These are phyloP conservation scores for Ogataea corticis DNA, from an alignment of 805 yeast genomes.

Conservation along the genomic window DNA sequence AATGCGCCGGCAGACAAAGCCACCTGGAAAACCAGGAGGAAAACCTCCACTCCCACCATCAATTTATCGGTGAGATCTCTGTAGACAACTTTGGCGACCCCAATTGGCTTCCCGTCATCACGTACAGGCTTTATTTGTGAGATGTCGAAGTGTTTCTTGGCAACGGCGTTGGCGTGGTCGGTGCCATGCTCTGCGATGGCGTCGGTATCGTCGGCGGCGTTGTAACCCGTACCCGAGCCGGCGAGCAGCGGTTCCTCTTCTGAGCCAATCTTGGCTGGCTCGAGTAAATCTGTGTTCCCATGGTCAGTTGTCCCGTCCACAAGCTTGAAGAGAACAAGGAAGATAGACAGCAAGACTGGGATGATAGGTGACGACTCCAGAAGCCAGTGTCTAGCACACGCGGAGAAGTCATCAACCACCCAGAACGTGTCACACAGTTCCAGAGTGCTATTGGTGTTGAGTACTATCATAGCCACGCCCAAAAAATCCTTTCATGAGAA, in stretches of 20 bases:
- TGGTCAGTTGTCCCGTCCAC: background rate
- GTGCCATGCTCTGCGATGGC: background rate
- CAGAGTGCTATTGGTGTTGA: conserved; percentile 7
- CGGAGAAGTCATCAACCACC: conserved; percentile 48
- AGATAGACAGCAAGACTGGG: conserved; percentile 32
- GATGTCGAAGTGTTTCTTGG: conserved; percentile 67
- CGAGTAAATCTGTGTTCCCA: background rate
- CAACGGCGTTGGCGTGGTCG: conserved; percentile 26
- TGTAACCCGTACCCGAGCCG: conserved; percentile 5
- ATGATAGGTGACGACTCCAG: conserved; percentile 38
- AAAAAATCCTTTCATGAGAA: background rate
- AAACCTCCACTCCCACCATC: conserved; percentile 48
- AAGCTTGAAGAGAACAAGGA: conserved; percentile 23
- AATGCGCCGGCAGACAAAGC: conserved; percentile 38
- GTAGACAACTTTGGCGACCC: conserved; percentile 45
- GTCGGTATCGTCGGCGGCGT: conserved; percentile 27
- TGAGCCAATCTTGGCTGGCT: conserved; percentile 5
- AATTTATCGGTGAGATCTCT: conserved; percentile 54
- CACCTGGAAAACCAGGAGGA: conserved; percentile 40
- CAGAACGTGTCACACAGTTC: conserved; percentile 22
- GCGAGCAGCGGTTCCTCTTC: conserved; percentile 24
- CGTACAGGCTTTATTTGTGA: conserved; percentile 51
- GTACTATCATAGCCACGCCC: conserved; percentile 1
- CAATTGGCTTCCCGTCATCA: conserved; percentile 64
- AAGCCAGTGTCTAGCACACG: conserved; percentile 41